Evolutionary conservation across 352 stramenopile genomes (phyloP).

Genomic region (Peronospora tabacina): DNA sequence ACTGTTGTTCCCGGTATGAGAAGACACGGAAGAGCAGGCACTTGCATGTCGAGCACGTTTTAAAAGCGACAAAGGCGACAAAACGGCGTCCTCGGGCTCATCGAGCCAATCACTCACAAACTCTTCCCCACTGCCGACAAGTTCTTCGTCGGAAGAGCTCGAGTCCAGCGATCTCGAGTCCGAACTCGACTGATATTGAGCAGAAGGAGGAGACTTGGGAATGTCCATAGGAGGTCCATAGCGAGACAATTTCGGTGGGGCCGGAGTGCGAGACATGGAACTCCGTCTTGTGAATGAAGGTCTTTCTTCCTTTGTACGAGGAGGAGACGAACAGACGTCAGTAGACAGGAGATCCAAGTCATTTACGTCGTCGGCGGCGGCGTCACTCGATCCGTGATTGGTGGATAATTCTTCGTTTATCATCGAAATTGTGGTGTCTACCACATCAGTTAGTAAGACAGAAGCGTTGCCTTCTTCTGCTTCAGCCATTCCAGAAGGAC

Average conservation of each 20-base stretch:
- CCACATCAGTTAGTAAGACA: slow-evolving; percentile 14
- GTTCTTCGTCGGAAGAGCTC: slow-evolving; percentile 36
- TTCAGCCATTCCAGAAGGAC: slow-evolving; percentile 3
- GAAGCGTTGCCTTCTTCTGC: slow-evolving; percentile 13
- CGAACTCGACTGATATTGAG: slow-evolving; percentile 27
- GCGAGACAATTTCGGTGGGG: slow-evolving; percentile 30
- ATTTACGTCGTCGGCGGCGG: slow-evolving; percentile 13
- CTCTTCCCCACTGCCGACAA: slow-evolving; percentile 38
- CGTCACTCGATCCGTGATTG: slow-evolving; percentile 13
- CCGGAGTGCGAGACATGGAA: slow-evolving; percentile 22
- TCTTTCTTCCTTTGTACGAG: slow-evolving; percentile 12
- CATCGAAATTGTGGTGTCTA: slow-evolving; percentile 4
- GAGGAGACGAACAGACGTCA: slow-evolving; percentile 19
- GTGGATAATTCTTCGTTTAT: slow-evolving; percentile 16
- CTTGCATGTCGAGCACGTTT: slow-evolving; percentile 29
- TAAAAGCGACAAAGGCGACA: slow-evolving; percentile 35
- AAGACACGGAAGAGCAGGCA: slow-evolving; percentile 48
- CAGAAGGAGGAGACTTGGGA: slow-evolving; percentile 20
- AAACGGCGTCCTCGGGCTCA: slow-evolving; percentile 51
- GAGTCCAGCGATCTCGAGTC: slow-evolving; percentile 38
- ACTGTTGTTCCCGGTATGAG: slow-evolving; percentile 35
- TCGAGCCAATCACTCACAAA: slow-evolving; percentile 73
- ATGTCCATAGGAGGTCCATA: slow-evolving; percentile 33
- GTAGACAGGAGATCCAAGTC: slow-evolving; percentile 1
- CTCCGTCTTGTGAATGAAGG: slow-evolving; percentile 19